Percentiles rank a stretch among this genome's conserved stretches.
phyloP scores from a whole-genome alignment of 352 stramenopile genomes.

The Plasmopara halstedii region DNA sequence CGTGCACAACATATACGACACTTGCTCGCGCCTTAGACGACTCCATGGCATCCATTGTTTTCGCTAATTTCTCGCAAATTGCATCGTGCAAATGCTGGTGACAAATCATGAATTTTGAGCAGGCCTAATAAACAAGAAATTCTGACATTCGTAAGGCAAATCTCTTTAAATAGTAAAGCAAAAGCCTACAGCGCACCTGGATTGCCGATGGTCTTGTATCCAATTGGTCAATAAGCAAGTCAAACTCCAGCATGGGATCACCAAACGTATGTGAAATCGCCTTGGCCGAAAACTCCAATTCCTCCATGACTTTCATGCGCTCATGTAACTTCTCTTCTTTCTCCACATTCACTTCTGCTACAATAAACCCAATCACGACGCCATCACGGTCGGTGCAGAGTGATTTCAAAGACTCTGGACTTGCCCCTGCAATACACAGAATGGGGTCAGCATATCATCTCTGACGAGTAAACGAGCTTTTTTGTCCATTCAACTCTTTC shows the following conservation, averaged over 20 bases:
- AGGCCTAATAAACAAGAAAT: conserved; percentile 32
- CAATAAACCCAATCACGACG: conserved; percentile 82
- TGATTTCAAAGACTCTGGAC: conserved; percentile 74
- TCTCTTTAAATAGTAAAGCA: not conserved
- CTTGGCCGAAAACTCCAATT: conserved; percentile 65
- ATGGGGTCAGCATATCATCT: not conserved
- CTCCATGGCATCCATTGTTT: conserved; percentile 55
- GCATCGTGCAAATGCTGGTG: conserved; percentile 63
- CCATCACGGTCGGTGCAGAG: conserved; percentile 76
- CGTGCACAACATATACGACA: conserved; percentile 78
- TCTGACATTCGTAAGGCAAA: not conserved
- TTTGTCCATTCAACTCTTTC: conserved; percentile 3
- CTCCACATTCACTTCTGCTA: conserved; percentile 81
- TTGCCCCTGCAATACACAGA: conserved; percentile 40
- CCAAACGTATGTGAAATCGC: conserved; percentile 70
- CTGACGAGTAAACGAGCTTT: not conserved
- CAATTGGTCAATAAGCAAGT: conserved; percentile 76
- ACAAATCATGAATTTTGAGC: conserved; percentile 78
- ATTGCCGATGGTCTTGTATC: conserved; percentile 81
- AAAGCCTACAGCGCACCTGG: conserved; percentile 44
- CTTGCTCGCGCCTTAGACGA: conserved; percentile 63
- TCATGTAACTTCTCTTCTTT: conserved; percentile 73
- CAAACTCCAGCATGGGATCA: conserved; percentile 82
- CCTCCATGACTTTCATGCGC: conserved; percentile 73
- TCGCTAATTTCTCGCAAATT: conserved; percentile 60